Evolutionary conservation across 2,329 filamentous ascomycete genomes (phyloP).

Genomic region (Trichoderma asperellum): DNA sequence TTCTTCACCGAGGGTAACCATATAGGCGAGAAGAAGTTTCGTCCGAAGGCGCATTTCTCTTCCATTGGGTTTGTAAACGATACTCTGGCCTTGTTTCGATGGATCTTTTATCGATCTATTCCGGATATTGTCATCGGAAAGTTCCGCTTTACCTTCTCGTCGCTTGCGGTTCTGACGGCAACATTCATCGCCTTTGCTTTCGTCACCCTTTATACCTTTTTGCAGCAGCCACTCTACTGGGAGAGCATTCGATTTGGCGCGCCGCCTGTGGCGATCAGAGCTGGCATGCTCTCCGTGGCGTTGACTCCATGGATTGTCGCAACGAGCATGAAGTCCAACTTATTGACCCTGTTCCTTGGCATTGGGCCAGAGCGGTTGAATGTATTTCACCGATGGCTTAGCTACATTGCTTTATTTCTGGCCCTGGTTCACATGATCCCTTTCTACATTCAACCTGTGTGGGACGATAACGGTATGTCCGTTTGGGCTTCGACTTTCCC

Average conservation of each 20-base stretch:
- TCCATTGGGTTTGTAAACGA: conserved; percentile 77
- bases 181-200: conserved; percentile 71
- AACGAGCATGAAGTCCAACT: conserved; percentile 87
- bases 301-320: conserved; percentile 92
- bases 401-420: conserved; percentile 82
- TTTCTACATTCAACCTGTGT: conserved; percentile 87
- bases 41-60: conserved; percentile 73
- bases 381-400: conserved; percentile 89
- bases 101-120: conserved; percentile 85
- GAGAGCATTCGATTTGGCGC: conserved; percentile 84
- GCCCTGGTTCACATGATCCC: conserved; percentile 84
- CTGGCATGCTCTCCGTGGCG: conserved; percentile 90
- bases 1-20: conserved; percentile 73
- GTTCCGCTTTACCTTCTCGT: conserved; percentile 77
- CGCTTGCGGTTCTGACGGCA: conserved; percentile 71
- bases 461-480: conserved; percentile 73
- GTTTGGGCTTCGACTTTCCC: conserved; percentile 74
- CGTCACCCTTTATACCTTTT: conserved; percentile 78
- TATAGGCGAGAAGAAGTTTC: conserved; percentile 61
- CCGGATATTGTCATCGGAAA: conserved; percentile 72
- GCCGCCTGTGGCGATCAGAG: conserved; percentile 81
- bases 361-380: conserved; percentile 92
- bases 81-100: conserved; percentile 79
- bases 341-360: conserved; percentile 81
- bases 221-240: conserved; percentile 89